These are phyloP conservation scores for Vitis amurensis DNA, from an alignment of 164 flowering plant species.

Conservation along the genomic window DNA sequence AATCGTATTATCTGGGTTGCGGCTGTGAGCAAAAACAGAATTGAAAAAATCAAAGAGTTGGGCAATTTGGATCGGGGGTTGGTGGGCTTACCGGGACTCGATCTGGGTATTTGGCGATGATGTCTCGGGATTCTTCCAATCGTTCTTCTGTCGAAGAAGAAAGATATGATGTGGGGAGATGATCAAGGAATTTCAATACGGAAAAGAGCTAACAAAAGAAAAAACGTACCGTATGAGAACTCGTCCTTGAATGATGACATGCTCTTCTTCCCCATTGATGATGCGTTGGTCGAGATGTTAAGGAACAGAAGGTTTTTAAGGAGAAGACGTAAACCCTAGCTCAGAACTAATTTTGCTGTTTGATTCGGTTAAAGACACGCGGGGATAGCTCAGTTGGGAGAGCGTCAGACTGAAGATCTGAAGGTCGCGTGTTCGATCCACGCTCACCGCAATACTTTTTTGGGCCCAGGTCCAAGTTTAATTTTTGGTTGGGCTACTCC, in stretches of 20 bases:
- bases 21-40: neutral
- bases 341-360: too few relatives aligned
- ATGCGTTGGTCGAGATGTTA: neutral
- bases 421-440: conserved; percentile 95
- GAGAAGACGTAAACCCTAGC: too few relatives aligned
- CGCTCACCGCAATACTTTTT: conserved; percentile 58
- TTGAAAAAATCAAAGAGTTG: neutral
- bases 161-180: too few relatives aligned
- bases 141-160: conserved; percentile 51
- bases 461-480: too few relatives aligned
- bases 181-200: neutral
- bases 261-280: conserved; percentile 43
- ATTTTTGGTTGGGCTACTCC: too few relatives aligned
- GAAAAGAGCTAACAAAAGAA: neutral
- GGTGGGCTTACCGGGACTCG: conserved; percentile 65
- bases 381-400: conserved; percentile 20
- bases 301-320: neutral
- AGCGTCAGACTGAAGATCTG: conserved; percentile 93
- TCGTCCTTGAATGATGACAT: conserved; percentile 54
- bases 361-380: too few relatives aligned
- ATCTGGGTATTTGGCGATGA: conserved; percentile 69
- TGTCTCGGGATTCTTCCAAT: conserved; percentile 59
- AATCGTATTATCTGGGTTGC: neutral
- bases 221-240: conserved; percentile 55
- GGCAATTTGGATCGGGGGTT: neutral